Evolutionary conservation across 345 rosid species (phyloP), one percentile per base, ranked within the genome.

Genomic region (Citrus trifoliata): DNA sequence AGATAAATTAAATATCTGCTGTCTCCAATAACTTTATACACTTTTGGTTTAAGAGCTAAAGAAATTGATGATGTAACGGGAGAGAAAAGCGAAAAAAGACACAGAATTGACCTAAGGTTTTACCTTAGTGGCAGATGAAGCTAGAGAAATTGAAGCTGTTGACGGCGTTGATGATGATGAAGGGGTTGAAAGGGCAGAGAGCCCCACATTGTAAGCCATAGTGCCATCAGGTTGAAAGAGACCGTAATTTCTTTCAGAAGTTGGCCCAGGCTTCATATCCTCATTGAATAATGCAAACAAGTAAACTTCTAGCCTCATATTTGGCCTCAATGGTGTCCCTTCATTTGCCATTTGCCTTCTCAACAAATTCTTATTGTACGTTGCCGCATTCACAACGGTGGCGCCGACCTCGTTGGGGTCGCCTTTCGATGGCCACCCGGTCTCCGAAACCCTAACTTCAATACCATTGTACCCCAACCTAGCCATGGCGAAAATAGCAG

Each of bases 341-440:
- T 96, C 94, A 76, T 79, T 84, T 40, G 72, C 61, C 86, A 90
- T 35, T 67, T 94, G 98, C 76, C 98, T 89, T 77, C 87, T 85
- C 75, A 90, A 2, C 83, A 96, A 82, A 76, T 94, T 96, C 75
- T 82, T 84, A 51, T 94, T 96, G 75, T 93, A 94, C 16, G 76
- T 38, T 0, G 97, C 98, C 0, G 99, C 99, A 81, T 96, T 93
- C 24, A 79, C 76, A 16, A 82, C 68, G 0, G 93, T 88, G 13
- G 99, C 99, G 6, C 99, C 99, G 0, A 81, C 75, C 76, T 94
- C 99, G 73, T 87, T 61, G 0, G 81, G 32, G 58, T 96, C 99
- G 2, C 99, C 99, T 85, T 89, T 91, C 0, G 99, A 94, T 1
- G 99, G 99, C 99, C 99, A 96, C 0, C 99, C 99, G 0, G 99